These are phyloP conservation scores for Theobroma grandiflorum DNA, from an alignment of 441 rosid genomes.

Conservation along the genomic window DNA sequence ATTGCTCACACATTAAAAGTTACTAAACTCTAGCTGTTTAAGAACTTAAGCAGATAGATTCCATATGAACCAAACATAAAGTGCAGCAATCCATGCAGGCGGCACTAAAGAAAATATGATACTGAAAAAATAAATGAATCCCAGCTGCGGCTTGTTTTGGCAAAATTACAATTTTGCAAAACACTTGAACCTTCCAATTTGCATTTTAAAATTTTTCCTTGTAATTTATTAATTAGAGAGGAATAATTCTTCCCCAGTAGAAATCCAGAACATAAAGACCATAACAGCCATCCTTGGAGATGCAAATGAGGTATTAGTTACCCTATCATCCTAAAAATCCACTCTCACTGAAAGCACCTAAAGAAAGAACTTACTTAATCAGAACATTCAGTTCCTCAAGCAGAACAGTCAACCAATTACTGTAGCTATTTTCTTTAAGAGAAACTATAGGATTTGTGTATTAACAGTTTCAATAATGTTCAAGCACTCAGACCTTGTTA, in stretches of 20 bases:
- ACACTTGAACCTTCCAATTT: not conserved
- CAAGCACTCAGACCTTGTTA: not conserved
- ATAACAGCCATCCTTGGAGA: too few relatives aligned
- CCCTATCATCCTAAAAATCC: not conserved
- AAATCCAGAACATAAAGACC: too few relatives aligned
- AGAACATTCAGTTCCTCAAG: not conserved
- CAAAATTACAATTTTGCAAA: not conserved
- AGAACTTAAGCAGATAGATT: not conserved
- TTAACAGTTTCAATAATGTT: too few relatives aligned
- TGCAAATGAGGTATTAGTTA: too few relatives aligned
- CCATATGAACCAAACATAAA: not conserved
- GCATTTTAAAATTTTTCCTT: too few relatives aligned
- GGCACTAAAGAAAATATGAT: not conserved
- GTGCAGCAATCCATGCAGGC: not conserved
- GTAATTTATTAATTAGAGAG: too few relatives aligned
- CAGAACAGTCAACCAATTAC: not conserved
- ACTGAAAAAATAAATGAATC: not conserved
- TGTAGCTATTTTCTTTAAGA: not conserved
- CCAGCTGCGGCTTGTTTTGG: not conserved
- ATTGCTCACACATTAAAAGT: not conserved
- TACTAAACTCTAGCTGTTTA: not conserved
- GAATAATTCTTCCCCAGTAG: too few relatives aligned
- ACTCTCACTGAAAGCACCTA: slow-evolving; percentile 9
- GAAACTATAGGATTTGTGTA: not conserved
- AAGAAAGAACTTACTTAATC: not conserved